A percentile compares a stretch with the other conserved stretches of the same genome.
Evolutionary conservation across 75 land plant genomes (phyloP).

Genomic region (Cupressus sempervirens): DNA sequence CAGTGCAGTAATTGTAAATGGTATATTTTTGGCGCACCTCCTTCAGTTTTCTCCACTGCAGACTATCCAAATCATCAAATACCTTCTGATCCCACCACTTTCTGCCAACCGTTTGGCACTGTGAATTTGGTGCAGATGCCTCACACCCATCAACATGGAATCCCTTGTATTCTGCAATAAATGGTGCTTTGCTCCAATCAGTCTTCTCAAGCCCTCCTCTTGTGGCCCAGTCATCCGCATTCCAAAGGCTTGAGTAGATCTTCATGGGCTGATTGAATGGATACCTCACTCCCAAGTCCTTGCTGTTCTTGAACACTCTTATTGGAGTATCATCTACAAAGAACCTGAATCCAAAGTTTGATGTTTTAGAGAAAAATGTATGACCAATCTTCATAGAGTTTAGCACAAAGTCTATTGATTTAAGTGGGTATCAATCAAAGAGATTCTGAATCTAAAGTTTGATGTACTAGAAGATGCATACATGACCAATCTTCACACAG

Average conservation of each 20-base stretch:
- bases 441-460: slow-evolving; percentile 29
- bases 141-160: slow-evolving; percentile 51
- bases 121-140: slow-evolving; percentile 30
- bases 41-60: slow-evolving; percentile 25
- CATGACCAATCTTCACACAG: background rate
- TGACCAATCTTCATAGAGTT: background rate
- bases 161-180: slow-evolving; percentile 29
- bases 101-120: slow-evolving; percentile 30
- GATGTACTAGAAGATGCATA: background rate
- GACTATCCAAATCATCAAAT: slow-evolving; percentile 37
- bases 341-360: slow-evolving; percentile 29
- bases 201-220: slow-evolving; percentile 54
- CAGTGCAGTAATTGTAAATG: slow-evolving; percentile 64
- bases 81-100: slow-evolving; percentile 54
- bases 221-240: slow-evolving; percentile 64
- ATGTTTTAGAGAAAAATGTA: background rate
- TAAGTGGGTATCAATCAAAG: background rate
- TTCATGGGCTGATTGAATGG: slow-evolving; percentile 55
- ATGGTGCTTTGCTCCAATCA: slow-evolving; percentile 43
- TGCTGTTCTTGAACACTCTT: slow-evolving; percentile 51
- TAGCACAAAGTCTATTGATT: background rate
- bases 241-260: slow-evolving; percentile 59
- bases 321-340: slow-evolving; percentile 59
- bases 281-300: slow-evolving; percentile 40
- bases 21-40: slow-evolving; percentile 36